These are phyloP conservation scores for Boeremia exigua DNA, from an alignment of 2,329 filamentous ascomycete genomes.

Conservation along the genomic window DNA sequence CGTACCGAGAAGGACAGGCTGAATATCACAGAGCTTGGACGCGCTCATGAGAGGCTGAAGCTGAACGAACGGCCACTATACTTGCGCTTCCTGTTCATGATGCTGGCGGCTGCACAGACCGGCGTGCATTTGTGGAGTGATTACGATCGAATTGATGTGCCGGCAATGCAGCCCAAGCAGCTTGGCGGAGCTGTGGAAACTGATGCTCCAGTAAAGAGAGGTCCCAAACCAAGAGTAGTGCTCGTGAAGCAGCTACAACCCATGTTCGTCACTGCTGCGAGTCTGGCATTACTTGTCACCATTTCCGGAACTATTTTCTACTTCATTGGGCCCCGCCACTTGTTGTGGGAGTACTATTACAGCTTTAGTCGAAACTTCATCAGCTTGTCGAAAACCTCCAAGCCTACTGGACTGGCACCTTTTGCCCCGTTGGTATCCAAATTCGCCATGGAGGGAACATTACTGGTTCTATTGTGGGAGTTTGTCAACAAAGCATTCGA, in stretches of 20 bases:
- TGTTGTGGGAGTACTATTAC: constrained; percentile 62
- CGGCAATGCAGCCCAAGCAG: constrained; percentile 40
- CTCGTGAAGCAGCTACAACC: constrained; percentile 26
- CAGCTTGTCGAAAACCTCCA: constrained; percentile 72
- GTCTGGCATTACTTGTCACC: constrained; percentile 58
- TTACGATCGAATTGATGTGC: constrained; percentile 69
- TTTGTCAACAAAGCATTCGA: constrained; percentile 79
- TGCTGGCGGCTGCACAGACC: constrained; percentile 74
- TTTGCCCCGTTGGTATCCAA: constrained; percentile 61
- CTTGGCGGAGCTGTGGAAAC: constrained; percentile 21
- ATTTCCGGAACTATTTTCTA: constrained; percentile 33
- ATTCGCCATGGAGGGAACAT: constrained; percentile 61
- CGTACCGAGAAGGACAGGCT: constrained; percentile 66
- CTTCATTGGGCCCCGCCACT: constrained; percentile 36
- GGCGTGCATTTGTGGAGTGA: constrained; percentile 73
- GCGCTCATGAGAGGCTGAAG: constrained; percentile 70
- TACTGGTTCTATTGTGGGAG: constrained; percentile 78
- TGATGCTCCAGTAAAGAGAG: constrained; percentile 6
- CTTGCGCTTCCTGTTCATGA: constrained; percentile 71
- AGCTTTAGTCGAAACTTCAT: constrained; percentile 74
- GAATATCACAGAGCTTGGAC: constrained; percentile 73
- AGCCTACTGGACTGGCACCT: constrained; percentile 63
- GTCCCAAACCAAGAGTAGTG: constrained; percentile 26
- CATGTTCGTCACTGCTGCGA: constrained; percentile 25
- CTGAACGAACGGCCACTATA: constrained; percentile 89